A percentile compares a stretch with the other conserved stretches of the same genome.
Conservation (phyloP, 2,329 filamentous ascomycete species). For the Gyromitra esculenta region DNA sequence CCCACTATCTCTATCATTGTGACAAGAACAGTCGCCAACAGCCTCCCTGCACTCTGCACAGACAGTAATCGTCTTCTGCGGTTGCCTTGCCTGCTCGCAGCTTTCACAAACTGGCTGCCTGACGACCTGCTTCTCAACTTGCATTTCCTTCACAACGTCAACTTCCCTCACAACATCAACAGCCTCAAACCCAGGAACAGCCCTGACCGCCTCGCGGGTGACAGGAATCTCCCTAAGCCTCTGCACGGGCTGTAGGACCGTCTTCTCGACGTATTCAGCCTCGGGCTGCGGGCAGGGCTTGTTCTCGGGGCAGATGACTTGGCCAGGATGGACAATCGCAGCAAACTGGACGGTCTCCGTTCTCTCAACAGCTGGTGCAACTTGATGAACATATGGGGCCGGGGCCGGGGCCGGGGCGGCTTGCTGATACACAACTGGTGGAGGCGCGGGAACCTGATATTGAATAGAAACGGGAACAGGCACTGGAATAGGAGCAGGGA, state of each 20-base stretch:
- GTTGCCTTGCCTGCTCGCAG: slow-evolving; percentile 8
- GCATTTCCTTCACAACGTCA: slow-evolving; percentile 24
- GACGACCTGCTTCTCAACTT: slow-evolving; percentile 27
- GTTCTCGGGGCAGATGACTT: slow-evolving; percentile 35
- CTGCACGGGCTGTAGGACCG: slow-evolving; percentile 42
- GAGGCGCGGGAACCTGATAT: background rate
- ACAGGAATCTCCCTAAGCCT: slow-evolving; percentile 30
- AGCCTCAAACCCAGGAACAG: slow-evolving; percentile 41
- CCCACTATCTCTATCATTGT: background rate
- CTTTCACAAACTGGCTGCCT: slow-evolving; percentile 31
- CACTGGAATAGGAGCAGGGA: background rate
- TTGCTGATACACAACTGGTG: background rate
- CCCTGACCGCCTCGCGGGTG: slow-evolving; percentile 27
- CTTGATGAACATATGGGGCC: background rate
- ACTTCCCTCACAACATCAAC: slow-evolving; percentile 41
- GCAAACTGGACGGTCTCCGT: slow-evolving; percentile 32
- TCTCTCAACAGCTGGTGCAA: slow-evolving; percentile 13
- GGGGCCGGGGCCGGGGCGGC: slow-evolving; percentile 1
- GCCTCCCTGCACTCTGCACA: slow-evolving; percentile 32
- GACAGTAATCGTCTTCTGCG: slow-evolving; percentile 16
- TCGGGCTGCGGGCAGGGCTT: slow-evolving; percentile 31
- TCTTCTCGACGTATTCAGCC: slow-evolving; percentile 38
- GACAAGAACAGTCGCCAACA: slow-evolving; percentile 31
- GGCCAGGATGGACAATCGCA: slow-evolving; percentile 38
- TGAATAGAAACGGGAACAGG: background rate